Evolutionary conservation across 1,284 basidiomycete species (phyloP).

Genomic region (Earliella scabrosa): DNA sequence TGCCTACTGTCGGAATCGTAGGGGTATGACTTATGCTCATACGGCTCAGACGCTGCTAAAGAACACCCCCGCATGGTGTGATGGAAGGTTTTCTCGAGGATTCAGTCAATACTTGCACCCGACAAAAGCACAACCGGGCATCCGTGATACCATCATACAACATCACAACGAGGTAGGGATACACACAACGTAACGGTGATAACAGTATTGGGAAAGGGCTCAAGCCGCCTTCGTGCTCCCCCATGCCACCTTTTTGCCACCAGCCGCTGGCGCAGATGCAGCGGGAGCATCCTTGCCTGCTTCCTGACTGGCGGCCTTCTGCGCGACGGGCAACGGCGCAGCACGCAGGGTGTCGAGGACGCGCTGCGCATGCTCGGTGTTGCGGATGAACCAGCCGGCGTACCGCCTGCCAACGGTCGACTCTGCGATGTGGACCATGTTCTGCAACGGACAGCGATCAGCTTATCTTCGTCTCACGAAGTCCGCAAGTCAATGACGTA

Average conservation of each 20-base stretch:
- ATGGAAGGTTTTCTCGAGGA: no score
- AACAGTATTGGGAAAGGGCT: not conserved
- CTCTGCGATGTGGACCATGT: conserved; percentile 96
- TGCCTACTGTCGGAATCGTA: no score
- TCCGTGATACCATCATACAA: no score
- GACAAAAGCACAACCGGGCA: no score
- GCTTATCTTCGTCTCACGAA: no score
- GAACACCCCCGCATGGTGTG: no score
- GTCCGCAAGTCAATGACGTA: conserved; percentile 41
- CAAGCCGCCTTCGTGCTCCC: conserved; percentile 38
- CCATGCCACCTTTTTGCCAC: conserved; percentile 37
- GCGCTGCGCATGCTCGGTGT: conserved; percentile 87
- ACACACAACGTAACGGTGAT: conserved; percentile 12
- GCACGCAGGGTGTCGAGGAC: conserved; percentile 80
- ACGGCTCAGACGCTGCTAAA: no score
- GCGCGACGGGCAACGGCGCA: conserved; percentile 58
- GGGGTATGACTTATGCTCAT: no score
- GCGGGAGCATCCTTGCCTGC: conserved; percentile 16
- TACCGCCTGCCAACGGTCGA: conserved; percentile 91
- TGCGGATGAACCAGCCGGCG: conserved; percentile 97
- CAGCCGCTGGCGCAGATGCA: conserved; percentile 24
- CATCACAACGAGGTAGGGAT: conserved; percentile 16
- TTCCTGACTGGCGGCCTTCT: conserved; percentile 18
- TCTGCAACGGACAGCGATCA: conserved; percentile 59
- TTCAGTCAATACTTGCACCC: no score